Evolutionary conservation across 306 rosid genomes (phyloP).

Genomic region (Lupinus albus): DNA sequence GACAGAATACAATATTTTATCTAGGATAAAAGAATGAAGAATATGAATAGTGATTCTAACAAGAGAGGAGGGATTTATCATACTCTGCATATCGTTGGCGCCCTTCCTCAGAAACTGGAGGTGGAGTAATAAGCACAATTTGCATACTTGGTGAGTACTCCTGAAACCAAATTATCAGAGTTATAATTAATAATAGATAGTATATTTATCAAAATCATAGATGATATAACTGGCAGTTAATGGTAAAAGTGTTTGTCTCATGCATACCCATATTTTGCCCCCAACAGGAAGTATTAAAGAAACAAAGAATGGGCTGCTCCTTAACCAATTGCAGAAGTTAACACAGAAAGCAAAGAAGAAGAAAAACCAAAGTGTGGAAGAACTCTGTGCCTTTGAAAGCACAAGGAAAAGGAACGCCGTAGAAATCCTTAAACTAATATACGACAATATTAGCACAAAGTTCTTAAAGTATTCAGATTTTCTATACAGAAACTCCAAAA

Average conservation of each 20-base stretch:
- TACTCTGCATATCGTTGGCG: slow-evolving; percentile 69
- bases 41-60: slow-evolving; percentile 21
- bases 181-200: slow-evolving; percentile 25
- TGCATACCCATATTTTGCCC: not conserved
- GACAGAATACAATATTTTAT: slow-evolving; percentile 1
- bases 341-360: slow-evolving; percentile 31
- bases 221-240: slow-evolving; percentile 28
- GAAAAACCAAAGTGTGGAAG: slow-evolving; percentile 27
- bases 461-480: slow-evolving; percentile 10
- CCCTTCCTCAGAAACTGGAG: slow-evolving; percentile 83
- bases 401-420: not conserved
- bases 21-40: slow-evolving; percentile 23
- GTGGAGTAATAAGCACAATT: slow-evolving; percentile 82
- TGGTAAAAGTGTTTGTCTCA: slow-evolving; percentile 4
- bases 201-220: too few relatives aligned
- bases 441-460: slow-evolving; percentile 11
- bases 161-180: slow-evolving; percentile 58
- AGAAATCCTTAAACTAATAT: slow-evolving; percentile 4
- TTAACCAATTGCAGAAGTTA: not conserved
- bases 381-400: slow-evolving; percentile 19
- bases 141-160: slow-evolving; percentile 61
- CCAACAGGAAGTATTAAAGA: not conserved
- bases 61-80: slow-evolving; percentile 31
- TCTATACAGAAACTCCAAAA: not conserved
- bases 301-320: slow-evolving; percentile 9